Conservation (phyloP, 2,329 filamentous ascomycete genomes). For the Calycina herbarum region DNA sequence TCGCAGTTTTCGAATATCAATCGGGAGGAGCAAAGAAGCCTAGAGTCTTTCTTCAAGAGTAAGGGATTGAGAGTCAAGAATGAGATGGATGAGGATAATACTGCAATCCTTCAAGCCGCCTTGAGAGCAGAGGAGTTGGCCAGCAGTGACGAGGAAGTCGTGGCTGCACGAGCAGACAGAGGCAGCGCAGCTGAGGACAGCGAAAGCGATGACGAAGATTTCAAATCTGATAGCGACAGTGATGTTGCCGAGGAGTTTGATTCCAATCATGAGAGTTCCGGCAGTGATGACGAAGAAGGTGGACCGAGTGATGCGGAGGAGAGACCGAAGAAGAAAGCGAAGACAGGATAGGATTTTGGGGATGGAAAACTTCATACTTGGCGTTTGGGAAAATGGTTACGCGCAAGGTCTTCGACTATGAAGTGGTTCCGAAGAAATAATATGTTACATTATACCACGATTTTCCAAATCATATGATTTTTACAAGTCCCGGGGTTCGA, state of each 20-base stretch:
- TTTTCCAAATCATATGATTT: neutral
- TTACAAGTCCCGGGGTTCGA: neutral
- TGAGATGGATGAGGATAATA: slow-evolving; percentile 85
- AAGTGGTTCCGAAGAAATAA: slow-evolving; percentile 4
- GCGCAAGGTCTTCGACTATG: neutral
- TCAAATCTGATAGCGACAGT: slow-evolving; percentile 86
- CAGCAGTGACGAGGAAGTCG: slow-evolving; percentile 76
- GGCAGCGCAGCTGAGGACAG: slow-evolving; percentile 95
- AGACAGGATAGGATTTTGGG: slow-evolving; percentile 26
- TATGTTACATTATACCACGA: slow-evolving; percentile 9
- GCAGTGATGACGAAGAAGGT: slow-evolving; percentile 65
- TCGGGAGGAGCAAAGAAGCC: slow-evolving; percentile 90
- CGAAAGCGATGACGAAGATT: slow-evolving; percentile 94
- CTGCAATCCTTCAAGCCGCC: slow-evolving; percentile 76
- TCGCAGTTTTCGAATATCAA: slow-evolving; percentile 99
- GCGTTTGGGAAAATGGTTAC: slow-evolving; percentile 14
- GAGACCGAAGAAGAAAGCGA: slow-evolving; percentile 51
- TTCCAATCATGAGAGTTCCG: slow-evolving; percentile 84
- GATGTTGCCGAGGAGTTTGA: slow-evolving; percentile 97
- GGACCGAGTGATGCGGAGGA: slow-evolving; percentile 59
- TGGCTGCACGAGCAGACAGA: slow-evolving; percentile 68
- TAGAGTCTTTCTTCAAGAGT: slow-evolving; percentile 97
- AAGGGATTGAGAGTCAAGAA: slow-evolving; percentile 97
- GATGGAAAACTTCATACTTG: slow-evolving; percentile 16
- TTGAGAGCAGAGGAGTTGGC: slow-evolving; percentile 77